Base-by-base conservation (phyloP, 495 filamentous ascomycete genomes). In the Neurospora sp. region DNA sequence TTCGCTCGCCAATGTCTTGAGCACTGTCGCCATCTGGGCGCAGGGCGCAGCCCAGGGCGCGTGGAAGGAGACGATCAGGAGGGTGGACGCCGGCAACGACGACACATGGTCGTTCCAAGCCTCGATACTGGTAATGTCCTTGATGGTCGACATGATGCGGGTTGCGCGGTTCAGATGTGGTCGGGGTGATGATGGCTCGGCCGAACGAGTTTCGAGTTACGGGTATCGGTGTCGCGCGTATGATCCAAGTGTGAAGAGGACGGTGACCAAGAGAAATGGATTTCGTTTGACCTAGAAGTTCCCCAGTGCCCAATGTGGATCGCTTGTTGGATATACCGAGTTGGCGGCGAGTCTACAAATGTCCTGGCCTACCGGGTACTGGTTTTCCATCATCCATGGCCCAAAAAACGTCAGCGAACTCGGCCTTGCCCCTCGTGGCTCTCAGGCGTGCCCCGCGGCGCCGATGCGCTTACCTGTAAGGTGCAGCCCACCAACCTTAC, bases 41-140 rank as follows among this genome's bases (percentile, higher is more conserved):
- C 96, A 98, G 14, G 94, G 96, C 39, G 92, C 93, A n/a, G 96
- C 96, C 96, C 96, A 98, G 77, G 94, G 91, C 0, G 96, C 92
- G 82, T 97, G 90, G 85, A 98, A 98, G 80, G 94, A 97, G 76
- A 97, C 87, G 76, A 97, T 88, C 69, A 92, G 83, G 42, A 97
- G 87, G 12, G 91, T 86, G 7, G 89, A 85, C 5, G 89, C 76
- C 0, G 92, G 88, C 18, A 94, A 86, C 22, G 89, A 84, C 69
- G 85, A 81, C 71, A 92, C 79, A 79, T 91, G 85, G 41, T 86
- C 76, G 44, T 86, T 80, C 88, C 96, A 98, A 75, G 87, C 87
- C 72, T 85, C 82, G 73, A 91, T 88, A 71, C 85, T 87, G 68
- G 84, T 86, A 83, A 97, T 92, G 53, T 94, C 91, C 74, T 84